These are phyloP conservation scores for Leucaena leucocephala DNA, from an alignment of 306 rosid species.

Conservation along the genomic window DNA sequence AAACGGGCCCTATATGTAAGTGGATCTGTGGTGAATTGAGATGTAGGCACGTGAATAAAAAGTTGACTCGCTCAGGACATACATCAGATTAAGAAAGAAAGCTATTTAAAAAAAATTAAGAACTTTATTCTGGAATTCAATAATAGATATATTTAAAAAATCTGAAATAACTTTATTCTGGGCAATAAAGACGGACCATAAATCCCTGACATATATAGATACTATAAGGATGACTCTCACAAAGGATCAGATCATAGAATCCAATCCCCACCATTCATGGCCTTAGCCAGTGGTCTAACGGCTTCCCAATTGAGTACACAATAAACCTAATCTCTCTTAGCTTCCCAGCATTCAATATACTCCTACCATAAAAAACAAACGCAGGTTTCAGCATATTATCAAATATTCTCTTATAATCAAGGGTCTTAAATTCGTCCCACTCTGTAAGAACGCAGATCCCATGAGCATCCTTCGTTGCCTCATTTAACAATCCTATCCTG, in stretches of 20 bases:
- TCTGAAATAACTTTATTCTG: conserved; percentile 1
- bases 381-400: conserved; percentile 79
- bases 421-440: conserved; percentile 81
- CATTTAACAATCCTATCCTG: conserved; percentile 56
- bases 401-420: conserved; percentile 69
- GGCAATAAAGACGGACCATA: neutral
- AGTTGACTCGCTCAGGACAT: no score
- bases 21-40: no score
- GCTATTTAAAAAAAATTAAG: no score
- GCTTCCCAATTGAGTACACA: conserved; percentile 79
- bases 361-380: conserved; percentile 82
- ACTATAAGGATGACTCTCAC: neutral
- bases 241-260: neutral
- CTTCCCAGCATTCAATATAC: conserved; percentile 60
- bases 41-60: no score
- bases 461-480: conserved; percentile 74
- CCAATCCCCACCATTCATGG: conserved; percentile 31
- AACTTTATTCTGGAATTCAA: no score
- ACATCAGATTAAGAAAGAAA: no score
- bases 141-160: neutral
- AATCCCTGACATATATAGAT: neutral
- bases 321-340: conserved; percentile 74
- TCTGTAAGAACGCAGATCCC: conserved; percentile 84
- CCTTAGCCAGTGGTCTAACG: conserved; percentile 65
- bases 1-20: no score